Evolutionary conservation across 2,329 filamentous ascomycete species (phyloP), one percentile per base, ranked within the genome.

Genomic region (Trichoderma simmonsii): DNA sequence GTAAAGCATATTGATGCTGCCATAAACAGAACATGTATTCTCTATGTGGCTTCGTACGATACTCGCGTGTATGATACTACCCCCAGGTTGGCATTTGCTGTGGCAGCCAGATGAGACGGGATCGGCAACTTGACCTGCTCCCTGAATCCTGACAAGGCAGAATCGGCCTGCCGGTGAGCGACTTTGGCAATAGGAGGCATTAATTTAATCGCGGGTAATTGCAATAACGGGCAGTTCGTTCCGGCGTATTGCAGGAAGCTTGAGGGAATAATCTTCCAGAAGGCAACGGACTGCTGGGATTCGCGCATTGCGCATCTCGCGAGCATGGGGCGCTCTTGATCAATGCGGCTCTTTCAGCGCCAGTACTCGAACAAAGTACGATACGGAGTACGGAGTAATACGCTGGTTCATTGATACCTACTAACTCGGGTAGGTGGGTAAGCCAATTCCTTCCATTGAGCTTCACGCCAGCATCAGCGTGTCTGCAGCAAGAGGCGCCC

Each of bases 71-170:
- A 24, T 12, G n/a, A 51, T 51, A 39, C 36, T 18, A 15, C 14
- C 36, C n/a, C n/a, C n/a, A 21, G n/a, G 18, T 51, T 51, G n/a
- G 48, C n/a, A 21, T 21, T 54, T 14, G 48, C 11, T 54, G 43
- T 51, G 12, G 43, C 48, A 28, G 30, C 21, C 9, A 26, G 26
- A 67, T n/a, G 32, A 67, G 14, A 34, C 64, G 51, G 48, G 64
- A 57, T 67, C 48, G 51, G 32, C 64, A 34, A 6, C 1, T 39
- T 15, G 64, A 30, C 32, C 48, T 36, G 51, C 51, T 34, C 48
- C 63, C 11, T 6, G 6, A 26, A 66, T 59, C 64, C 64, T 67
- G 51, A 59, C 51, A 43, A 67, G 64, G 64, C 64, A 59, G 64
- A 67, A 43, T 43, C n/a, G 11, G 4, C 36, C 14, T 3, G 60